Base-by-base conservation (phyloP, 176 grass and related monocot genomes). In the Paspalum vaginatum region DNA sequence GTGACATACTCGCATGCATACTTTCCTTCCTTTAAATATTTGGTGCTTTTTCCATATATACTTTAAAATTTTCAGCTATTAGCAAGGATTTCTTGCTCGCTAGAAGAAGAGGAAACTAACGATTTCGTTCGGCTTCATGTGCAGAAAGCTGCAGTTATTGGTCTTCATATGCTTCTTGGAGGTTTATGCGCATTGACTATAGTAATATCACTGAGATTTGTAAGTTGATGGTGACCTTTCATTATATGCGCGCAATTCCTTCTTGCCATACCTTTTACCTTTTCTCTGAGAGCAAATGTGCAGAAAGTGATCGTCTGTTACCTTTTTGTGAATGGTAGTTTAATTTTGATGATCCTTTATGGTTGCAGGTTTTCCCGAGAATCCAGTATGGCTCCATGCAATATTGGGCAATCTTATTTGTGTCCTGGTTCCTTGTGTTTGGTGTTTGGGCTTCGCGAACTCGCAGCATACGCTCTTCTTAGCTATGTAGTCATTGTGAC, bases 351-450 rank as follows among this genome's bases (percentile, higher is more conserved):
- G 7, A 16, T 79, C 54, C 54, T 72, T 54, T 47, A 37, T 68
- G 54, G 25, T 5, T 85, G 62, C 84, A 89, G 91, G 88, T 93
- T 42, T 73, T 91, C 37, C 86, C 90, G 14, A 89, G 92, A 86
- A 83, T 94, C 82, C 91, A 88, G 54, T 94, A 84, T 71, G 96
- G 92, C 8, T 86, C 88, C 53, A 82, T 83, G 53, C 86, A 80
- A 65, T 93, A 85, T 62, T 95, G 96, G 92, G 86, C 83, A 25
- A 87, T 95, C 53, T 74, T 85, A 13, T 95, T 95, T 12, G 38
- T 94, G 67, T 95, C 92, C n/a, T 98, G 92, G 79, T 98, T 95
- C 88, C 89, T 98, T 45, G 86, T 87, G 26, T 95, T 98, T 82
- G 90, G 92, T 72, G 79, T 98, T 67, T 98, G 92, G 92, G 86